These are phyloP conservation scores for Paracorniculantispora psalliotae DNA, from an alignment of 2,329 filamentous ascomycete genomes.

Conservation along the genomic window DNA sequence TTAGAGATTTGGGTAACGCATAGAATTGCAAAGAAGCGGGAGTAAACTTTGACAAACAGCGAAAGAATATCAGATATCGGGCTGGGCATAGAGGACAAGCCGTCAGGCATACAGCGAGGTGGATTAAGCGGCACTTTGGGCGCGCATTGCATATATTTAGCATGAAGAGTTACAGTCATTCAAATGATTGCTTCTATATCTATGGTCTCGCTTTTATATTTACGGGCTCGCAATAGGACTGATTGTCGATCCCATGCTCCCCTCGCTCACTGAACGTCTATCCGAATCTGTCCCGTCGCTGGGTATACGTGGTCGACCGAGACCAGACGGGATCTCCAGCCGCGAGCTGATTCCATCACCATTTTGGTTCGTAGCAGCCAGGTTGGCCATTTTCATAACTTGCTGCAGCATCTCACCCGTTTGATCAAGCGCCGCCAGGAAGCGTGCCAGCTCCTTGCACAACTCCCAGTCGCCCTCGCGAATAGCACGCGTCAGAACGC, in stretches of 20 bases:
- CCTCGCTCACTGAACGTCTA: slow-evolving; percentile 32
- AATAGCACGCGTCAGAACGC: slow-evolving; percentile 75
- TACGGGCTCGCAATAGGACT: slow-evolving; percentile 20
- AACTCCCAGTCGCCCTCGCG: slow-evolving; percentile 88
- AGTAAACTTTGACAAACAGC: neutral
- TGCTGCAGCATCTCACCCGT: slow-evolving; percentile 73
- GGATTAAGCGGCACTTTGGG: neutral
- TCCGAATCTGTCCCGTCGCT: slow-evolving; percentile 34
- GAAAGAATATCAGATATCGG: neutral
- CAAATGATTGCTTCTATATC: neutral
- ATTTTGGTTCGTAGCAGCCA: slow-evolving; percentile 17
- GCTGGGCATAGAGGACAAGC: slow-evolving; percentile 1
- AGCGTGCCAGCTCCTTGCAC: slow-evolving; percentile 91
- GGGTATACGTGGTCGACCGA: slow-evolving; percentile 27
- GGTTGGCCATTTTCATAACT: slow-evolving; percentile 60
- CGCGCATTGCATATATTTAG: slow-evolving; percentile 5
- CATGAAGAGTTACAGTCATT: slow-evolving; percentile 2
- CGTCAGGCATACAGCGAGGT: neutral
- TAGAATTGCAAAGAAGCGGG: neutral
- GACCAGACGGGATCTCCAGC: slow-evolving; percentile 28
- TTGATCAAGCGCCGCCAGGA: slow-evolving; percentile 86
- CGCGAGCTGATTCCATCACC: slow-evolving; percentile 9
- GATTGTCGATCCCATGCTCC: slow-evolving; percentile 33
- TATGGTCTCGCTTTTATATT: neutral
- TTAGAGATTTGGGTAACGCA: neutral